Evolutionary conservation across 2,329 filamentous ascomycete species (phyloP).

Genomic region (Fusarium sp.): DNA sequence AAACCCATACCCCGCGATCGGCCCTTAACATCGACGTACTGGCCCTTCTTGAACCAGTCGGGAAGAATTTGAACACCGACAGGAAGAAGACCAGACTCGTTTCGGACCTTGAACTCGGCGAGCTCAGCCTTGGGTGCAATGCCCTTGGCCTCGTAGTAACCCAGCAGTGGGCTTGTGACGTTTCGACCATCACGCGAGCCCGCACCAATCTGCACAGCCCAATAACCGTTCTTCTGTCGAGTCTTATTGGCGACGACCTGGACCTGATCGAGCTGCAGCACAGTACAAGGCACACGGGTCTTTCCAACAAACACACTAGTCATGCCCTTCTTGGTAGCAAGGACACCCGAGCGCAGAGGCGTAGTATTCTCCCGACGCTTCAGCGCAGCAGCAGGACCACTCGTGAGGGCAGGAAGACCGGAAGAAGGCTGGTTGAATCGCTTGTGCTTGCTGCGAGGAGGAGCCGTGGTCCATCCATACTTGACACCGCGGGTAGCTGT

Average conservation of each 20-base stretch:
- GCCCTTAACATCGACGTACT: constrained; percentile 87
- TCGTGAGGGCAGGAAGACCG: constrained; percentile 66
- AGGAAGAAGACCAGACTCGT: constrained; percentile 75
- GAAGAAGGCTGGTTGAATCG: constrained; percentile 70
- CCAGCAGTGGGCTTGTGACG: constrained; percentile 82
- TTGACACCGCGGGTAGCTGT: constrained; percentile 62
- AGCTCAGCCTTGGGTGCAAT: constrained; percentile 86
- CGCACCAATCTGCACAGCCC: constrained; percentile 87
- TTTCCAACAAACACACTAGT: constrained; percentile 87
- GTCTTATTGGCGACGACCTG: constrained; percentile 92
- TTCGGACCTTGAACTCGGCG: constrained; percentile 86
- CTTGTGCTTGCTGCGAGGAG: constrained; percentile 61
- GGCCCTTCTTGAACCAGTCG: constrained; percentile 91
- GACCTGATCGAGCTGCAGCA: constrained; percentile 91
- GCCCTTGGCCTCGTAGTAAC: constrained; percentile 85
- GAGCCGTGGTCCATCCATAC: constrained; percentile 70
- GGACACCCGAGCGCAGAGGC: constrained; percentile 78
- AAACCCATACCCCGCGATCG: constrained; percentile 91
- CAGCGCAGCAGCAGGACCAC: constrained; percentile 70
- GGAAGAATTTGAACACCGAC: constrained; percentile 82
- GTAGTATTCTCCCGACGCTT: constrained; percentile 67
- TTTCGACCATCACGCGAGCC: constrained; percentile 80
- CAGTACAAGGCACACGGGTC: constrained; percentile 84
- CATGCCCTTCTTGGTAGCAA: constrained; percentile 96
- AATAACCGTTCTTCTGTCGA: constrained; percentile 84